Evolutionary conservation across 495 filamentous ascomycete genomes (phyloP).

Genomic region (Venustampulla echinocandica): DNA sequence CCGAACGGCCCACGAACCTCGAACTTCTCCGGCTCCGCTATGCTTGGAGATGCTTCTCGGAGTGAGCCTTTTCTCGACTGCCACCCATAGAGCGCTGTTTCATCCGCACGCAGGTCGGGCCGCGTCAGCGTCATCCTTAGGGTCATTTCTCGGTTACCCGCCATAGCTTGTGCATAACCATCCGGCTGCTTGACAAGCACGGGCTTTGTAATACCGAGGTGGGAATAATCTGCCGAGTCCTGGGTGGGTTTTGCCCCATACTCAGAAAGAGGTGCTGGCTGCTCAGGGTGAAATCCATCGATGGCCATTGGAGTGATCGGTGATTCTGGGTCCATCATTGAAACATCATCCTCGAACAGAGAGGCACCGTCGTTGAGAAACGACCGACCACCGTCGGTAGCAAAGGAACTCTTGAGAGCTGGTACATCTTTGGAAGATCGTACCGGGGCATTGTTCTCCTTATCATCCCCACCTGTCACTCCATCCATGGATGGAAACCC

Average conservation of each 20-base stretch:
- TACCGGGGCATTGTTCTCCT: constrained; percentile 24
- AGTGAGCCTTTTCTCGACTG: constrained; percentile 41
- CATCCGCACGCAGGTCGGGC: constrained; percentile 69
- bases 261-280: constrained; percentile 1
- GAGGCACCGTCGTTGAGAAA: constrained; percentile 39
- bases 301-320: constrained; percentile 38
- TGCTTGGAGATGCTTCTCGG: constrained; percentile 33
- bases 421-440: constrained; percentile 11
- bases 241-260: constrained; percentile 9
- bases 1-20: constrained; percentile 22
- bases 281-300: constrained; percentile 16
- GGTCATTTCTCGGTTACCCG: constrained; percentile 79
- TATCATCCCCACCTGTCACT: constrained; percentile 22
- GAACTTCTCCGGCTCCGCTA: constrained; percentile 16
- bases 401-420: constrained; percentile 23
- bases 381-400: constrained; percentile 25
- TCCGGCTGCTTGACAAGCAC: constrained; percentile 25
- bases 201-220: constrained; percentile 17
- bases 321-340: constrained; percentile 43
- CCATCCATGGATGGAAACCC: constrained; percentile 66
- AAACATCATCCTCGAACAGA: constrained; percentile 41
- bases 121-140: constrained; percentile 88
- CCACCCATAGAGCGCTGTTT: constrained; percentile 53
- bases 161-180: constrained; percentile 44
- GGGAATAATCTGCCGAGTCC: constrained; percentile 19